Base-by-base conservation (phyloP, 2,329 filamentous ascomycete genomes). In the Chlorencoelia australis region DNA sequence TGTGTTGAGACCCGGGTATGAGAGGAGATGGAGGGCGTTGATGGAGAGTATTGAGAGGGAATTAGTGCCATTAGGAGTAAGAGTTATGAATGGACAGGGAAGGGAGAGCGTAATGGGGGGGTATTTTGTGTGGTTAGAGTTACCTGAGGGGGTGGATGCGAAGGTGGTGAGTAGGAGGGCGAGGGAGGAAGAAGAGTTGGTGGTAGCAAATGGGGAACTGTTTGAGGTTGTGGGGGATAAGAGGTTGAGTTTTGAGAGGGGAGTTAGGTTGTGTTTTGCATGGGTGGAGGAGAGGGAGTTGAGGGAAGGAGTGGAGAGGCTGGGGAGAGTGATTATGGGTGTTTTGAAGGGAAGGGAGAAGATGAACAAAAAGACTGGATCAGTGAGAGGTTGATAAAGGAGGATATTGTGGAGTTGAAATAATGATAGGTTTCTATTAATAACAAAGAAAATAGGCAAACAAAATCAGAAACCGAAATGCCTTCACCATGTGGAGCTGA, bases 81-180 rank as follows among this genome's bases (percentile, higher is more conserved):
- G 38, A 18, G 55, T 65, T 21, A 18, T 25, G 14, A 37, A 37
- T 13, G 52, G 56, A 18, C 56, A 62, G 47, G 58, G 49, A 41
- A 65, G 24, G 57, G 59, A 10, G 59, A 69, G 37, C 50, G 57
- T 79, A 3, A 80, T 79, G 19, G 87, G 87, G 0, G 87, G 87
- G 0, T 94, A 89, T 56, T 94, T 94, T 56, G 64, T 94, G 31
- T 94, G 86, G 86, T 59, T 93, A 17, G 68, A 66, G 2, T 58
- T 94, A 4, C 77, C 79, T 0, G 44, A 56, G 2, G 57, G 44
- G 37, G 29, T 63, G 3, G 60, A 80, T 36, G 64, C 67, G 7
- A 75, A 69, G 22, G 61, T 60, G 20, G 65, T 68, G 6, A 63
- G 86, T 20, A 72, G 73, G 5, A 63, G 65, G 25, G 79, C 79